Base-by-base conservation (phyloP, 345 rosid species). In the Acer saccharum region DNA sequence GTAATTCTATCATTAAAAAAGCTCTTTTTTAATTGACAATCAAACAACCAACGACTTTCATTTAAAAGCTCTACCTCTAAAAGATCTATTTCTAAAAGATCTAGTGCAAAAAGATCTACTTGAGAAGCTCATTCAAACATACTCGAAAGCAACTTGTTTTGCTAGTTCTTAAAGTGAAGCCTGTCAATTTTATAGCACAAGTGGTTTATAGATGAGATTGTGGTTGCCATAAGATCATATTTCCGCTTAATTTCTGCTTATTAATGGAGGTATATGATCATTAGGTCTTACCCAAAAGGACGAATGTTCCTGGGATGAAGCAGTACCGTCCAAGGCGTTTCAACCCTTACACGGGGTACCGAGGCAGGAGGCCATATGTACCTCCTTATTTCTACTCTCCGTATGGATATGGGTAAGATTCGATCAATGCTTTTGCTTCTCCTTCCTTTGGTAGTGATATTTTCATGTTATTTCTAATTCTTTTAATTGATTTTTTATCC, bases 221-320 rank as follows among this genome's bases (percentile, higher is more conserved):
- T 21, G 8, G 10, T 68, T 68, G 50, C 27, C 17, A 46, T 4
- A 44, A 69, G 39, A 60, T 48, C 9, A 1, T 20, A 11, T 74
- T 21, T 12, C 25, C 20, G n/a, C 20, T 69, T 61, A 2, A 29
- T 57, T 32, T 65, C 50, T 72, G 12, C 29, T 58, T 18, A 21
- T 17, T 21, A 52, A 25, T 39, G 32, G 6, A 21, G 44, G 66
- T 39, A 66, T 68, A 3, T 35, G n/a, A 48, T 52, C 16, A 76
- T 23, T 81, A 90, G 99, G 98, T 95, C 66, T 78, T 88, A 78
- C 92, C 90, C 10, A 95, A 95, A 84, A 87, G 99, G 83, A 92
- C 98, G 52, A 95, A 95, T 79, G 94, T 94, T 79, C 99, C 98
- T 52, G 99, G 98, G 77, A 76, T 94, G 94, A 95, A 95, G 86